Conservation (phyloP, 495 filamentous ascomycete genomes). For the Copromyces sp. region DNA sequence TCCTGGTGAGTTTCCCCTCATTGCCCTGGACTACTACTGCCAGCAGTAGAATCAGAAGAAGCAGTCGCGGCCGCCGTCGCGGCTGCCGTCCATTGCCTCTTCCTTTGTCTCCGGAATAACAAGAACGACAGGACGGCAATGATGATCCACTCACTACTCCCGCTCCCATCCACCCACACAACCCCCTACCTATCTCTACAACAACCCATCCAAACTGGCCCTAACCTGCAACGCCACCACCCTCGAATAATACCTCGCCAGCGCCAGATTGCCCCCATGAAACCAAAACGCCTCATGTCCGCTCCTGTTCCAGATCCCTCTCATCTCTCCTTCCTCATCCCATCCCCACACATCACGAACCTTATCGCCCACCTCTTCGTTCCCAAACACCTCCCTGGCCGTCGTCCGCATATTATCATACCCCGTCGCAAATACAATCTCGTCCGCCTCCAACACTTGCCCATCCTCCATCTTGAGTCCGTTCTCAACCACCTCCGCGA, state of each 20-base stretch:
- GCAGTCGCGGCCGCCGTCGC: too few species aligned
- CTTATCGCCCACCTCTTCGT: constrained; percentile 50
- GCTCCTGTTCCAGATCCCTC: constrained; percentile 57
- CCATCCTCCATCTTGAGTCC: constrained; percentile 60
- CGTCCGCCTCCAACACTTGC: constrained; percentile 58
- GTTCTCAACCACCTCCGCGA: constrained; percentile 48
- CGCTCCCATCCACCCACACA: too few species aligned
- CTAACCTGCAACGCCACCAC: constrained; percentile 70
- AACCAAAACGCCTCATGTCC: constrained; percentile 77
- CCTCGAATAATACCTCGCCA: constrained; percentile 63
- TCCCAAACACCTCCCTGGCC: constrained; percentile 55
- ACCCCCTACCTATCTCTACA: neutral
- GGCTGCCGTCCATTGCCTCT: too few species aligned
- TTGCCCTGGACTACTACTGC: too few species aligned
- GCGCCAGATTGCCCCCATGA: constrained; percentile 69
- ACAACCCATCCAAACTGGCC: constrained; percentile 47
- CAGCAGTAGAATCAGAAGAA: too few species aligned
- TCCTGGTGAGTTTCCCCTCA: too few species aligned
- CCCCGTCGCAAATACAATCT: constrained; percentile 75
- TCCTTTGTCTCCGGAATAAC: too few species aligned
- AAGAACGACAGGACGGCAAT: too few species aligned
- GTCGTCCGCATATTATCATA: constrained; percentile 69
- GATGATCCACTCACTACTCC: too few species aligned
- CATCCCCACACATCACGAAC: constrained; percentile 68
- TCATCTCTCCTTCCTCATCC: constrained; percentile 66